phyloP scores from a whole-genome alignment of 1,284 basidiomycete genomes.

The Microbotryum saponariae region DNA sequence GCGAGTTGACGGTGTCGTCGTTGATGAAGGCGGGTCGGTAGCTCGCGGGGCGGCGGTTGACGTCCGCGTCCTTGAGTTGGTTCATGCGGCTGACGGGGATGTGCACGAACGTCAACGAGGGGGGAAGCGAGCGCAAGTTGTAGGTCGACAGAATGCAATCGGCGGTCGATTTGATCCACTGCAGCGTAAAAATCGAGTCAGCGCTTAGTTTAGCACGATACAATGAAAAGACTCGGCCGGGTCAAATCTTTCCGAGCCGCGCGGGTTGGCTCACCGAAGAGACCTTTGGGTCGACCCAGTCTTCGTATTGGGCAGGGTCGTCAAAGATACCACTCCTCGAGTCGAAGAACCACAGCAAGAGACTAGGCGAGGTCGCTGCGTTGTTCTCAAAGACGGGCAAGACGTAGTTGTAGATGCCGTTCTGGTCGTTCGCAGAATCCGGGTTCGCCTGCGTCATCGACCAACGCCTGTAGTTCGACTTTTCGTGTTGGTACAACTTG shows the following conservation, averaged over 20 bases:
- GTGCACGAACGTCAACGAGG: conserved; percentile 6
- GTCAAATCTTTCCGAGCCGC: no score
- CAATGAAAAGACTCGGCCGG: no score
- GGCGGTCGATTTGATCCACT: background rate
- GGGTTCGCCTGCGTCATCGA: background rate
- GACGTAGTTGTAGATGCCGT: conserved; percentile 1
- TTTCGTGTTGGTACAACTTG: background rate
- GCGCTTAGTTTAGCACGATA: no score
- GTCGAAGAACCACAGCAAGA: conserved; percentile 1
- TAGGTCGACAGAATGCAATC: background rate
- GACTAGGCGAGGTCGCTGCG: background rate
- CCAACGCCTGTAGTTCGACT: background rate
- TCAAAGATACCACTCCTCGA: background rate
- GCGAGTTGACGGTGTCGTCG: background rate
- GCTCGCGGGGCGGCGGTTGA: no score
- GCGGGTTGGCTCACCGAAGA: background rate
- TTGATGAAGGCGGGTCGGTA: background rate
- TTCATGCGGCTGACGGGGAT: background rate
- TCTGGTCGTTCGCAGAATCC: background rate
- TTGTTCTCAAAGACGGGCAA: background rate
- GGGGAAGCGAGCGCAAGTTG: background rate
- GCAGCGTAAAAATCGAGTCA: no score
- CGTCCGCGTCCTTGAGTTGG: no score
- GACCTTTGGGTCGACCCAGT: conserved; percentile 1
- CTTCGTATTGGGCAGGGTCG: background rate